Conservation (phyloP, 495 filamentous ascomycete species). For the Trichoderma erinaceum region DNA sequence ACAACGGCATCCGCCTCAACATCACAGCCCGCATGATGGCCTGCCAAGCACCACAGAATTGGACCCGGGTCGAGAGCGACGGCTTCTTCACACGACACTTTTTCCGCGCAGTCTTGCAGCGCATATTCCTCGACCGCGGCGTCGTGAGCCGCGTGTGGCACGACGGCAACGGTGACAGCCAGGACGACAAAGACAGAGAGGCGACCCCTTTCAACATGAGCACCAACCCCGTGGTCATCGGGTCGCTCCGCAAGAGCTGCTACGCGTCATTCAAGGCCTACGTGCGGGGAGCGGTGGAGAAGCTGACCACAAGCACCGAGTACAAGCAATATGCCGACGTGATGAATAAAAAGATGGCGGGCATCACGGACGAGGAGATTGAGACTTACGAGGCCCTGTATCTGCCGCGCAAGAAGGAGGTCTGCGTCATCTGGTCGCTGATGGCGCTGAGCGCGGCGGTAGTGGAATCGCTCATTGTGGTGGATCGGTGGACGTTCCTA, state of each 20-base stretch:
- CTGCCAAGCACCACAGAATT: slow-evolving; percentile 88
- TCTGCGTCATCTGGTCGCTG: slow-evolving; percentile 81
- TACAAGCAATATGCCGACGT: slow-evolving; percentile 46
- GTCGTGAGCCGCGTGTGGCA: slow-evolving; percentile 57
- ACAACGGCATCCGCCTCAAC: slow-evolving; percentile 70
- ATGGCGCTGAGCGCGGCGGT: slow-evolving; percentile 93
- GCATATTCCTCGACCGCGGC: slow-evolving; percentile 75
- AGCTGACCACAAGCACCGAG: slow-evolving; percentile 57
- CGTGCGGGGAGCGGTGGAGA: slow-evolving; percentile 69
- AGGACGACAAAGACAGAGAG: slow-evolving; percentile 30
- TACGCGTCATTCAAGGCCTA: slow-evolving; percentile 74
- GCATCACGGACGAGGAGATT: slow-evolving; percentile 68
- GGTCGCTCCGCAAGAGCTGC: slow-evolving; percentile 71
- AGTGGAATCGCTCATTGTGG: slow-evolving; percentile 82
- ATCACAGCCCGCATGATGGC: slow-evolving; percentile 97
- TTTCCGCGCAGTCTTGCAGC: slow-evolving; percentile 85
- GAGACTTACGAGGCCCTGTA: slow-evolving; percentile 59
- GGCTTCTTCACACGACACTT: slow-evolving; percentile 90
- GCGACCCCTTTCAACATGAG: slow-evolving; percentile 45
- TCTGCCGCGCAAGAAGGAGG: slow-evolving; percentile 63
- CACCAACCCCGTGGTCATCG: slow-evolving; percentile 75
- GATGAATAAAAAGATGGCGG: slow-evolving; percentile 53
- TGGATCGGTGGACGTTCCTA: slow-evolving; percentile 87
- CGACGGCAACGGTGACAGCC: slow-evolving; percentile 17
- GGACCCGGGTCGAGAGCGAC: slow-evolving; percentile 73